Percentiles rank a stretch among this genome's conserved stretches.
Evolutionary conservation across 371 early-diverging fungal species (phyloP).

Genomic region (Actinomucor elegans): DNA sequence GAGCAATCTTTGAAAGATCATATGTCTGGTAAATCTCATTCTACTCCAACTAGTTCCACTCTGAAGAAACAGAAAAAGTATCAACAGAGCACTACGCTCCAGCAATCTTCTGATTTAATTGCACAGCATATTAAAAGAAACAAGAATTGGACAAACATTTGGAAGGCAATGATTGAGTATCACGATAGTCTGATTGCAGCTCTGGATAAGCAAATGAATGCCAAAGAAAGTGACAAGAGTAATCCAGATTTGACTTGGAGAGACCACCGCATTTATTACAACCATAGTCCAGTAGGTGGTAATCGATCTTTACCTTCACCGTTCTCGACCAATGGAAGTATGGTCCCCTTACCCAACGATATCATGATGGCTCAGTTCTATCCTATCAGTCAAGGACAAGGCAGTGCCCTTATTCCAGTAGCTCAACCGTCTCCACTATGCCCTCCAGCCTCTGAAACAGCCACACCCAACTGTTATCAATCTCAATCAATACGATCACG

Average conservation of each 20-base stretch:
- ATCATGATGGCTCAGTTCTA: constrained; percentile 16
- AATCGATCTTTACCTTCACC: constrained; percentile 22
- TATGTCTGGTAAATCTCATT: not conserved
- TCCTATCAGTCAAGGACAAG: constrained; percentile 2
- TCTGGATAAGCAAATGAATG: constrained; percentile 9
- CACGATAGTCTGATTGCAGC: constrained; percentile 18
- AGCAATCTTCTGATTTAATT: constrained; percentile 14
- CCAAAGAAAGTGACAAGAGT: not conserved
- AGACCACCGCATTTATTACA: constrained; percentile 6
- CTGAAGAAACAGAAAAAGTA: constrained; percentile 4
- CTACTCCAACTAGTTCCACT: constrained; percentile 5
- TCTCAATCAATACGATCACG: not conserved
- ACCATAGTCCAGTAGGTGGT: not conserved
- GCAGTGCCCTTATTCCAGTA: not conserved
- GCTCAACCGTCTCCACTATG: not conserved
- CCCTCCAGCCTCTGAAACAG: not conserved
- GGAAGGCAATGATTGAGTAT: constrained; percentile 45
- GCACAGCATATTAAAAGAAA: constrained; percentile 28
- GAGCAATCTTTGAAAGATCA: constrained; percentile 30
- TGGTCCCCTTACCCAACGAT: not conserved
- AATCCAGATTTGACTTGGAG: constrained; percentile 5
- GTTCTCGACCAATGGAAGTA: constrained; percentile 6
- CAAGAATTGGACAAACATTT: constrained; percentile 41
- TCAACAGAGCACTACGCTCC: not conserved
- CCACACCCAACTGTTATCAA: not conserved